Evolutionary conservation across 495 filamentous ascomycete genomes (phyloP), one percentile per base, ranked within the genome.

Genomic region (Daldinia vernicosa): DNA sequence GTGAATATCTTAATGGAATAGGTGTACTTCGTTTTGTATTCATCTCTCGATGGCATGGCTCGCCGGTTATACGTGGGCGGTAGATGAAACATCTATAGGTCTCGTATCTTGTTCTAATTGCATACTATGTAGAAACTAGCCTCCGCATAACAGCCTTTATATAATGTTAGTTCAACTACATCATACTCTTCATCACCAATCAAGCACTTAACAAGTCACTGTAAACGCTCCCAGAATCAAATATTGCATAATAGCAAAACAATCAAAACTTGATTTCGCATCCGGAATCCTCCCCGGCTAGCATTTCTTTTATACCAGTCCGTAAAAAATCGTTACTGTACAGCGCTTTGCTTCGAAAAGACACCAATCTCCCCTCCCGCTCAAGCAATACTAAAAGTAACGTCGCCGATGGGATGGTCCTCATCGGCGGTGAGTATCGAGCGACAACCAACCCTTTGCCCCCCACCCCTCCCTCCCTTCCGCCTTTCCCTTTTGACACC

Each of bases 241-340:
- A 6, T 8, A n/a, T 53, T 27, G 15, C 19, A 52, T 28, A 17
- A 53, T 1, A 24, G 27, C 27, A 53, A 53, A 28, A 53, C 12
- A 30, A 30, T 53, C 24, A 30, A 30, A 53, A 65, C 55, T 50
- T 60, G 51, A 70, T 54, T 60, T 52, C 6, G 12, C 50, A 60
- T n/a, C 62, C 51, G 40, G 58, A 39, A 43, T 66, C 63, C 63
- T 62, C 62, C 47, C 51, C 27, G 57, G 68, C 30, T 55, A 51
- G 39, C 50, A 40, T 19, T 43, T 59, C 51, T 45, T 63, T 66
- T 53, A 53, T 66, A 66, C 51, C 58, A 37, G 43, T 53, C 68
- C 51, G 27, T 71, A 70, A 61, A 70, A 70, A 39, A 7, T 70
- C 67, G 67, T 66, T 70, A 71, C 62, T 71, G 40, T 71, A 71